These are phyloP conservation scores for Ambrosiella xylebori DNA, from an alignment of 2,329 filamentous ascomycete genomes.

Conservation along the genomic window DNA sequence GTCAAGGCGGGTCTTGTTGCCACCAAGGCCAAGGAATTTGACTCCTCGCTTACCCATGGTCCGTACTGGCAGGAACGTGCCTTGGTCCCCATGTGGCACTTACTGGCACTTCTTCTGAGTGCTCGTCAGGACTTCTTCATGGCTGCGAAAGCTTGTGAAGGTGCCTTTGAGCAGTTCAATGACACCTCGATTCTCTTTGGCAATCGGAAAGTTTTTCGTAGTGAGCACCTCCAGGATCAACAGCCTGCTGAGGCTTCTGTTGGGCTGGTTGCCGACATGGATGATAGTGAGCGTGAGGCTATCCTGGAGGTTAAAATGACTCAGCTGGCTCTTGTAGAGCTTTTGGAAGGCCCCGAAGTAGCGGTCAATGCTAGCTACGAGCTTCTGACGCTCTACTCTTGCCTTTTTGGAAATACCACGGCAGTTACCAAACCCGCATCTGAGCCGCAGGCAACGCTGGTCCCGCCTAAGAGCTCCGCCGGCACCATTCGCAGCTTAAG, in stretches of 20 bases:
- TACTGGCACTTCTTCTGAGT: slow-evolving; percentile 70
- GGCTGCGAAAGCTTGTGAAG: slow-evolving; percentile 70
- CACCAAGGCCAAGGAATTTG: slow-evolving; percentile 30
- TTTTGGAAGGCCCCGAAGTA: slow-evolving; percentile 64
- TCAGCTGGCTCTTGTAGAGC: slow-evolving; percentile 67
- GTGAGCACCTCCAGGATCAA: slow-evolving; percentile 47
- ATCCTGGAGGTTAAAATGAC: slow-evolving; percentile 95
- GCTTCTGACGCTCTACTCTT: slow-evolving; percentile 62
- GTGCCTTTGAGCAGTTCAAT: slow-evolving; percentile 78
- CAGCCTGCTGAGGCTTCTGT: slow-evolving; percentile 14
- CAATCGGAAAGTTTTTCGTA: slow-evolving; percentile 37
- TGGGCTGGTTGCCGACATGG: slow-evolving; percentile 56
- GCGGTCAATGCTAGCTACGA: slow-evolving; percentile 83
- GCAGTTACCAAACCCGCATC: slow-evolving; percentile 2
- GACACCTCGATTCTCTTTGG: slow-evolving; percentile 55
- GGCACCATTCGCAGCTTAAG: slow-evolving; percentile 53
- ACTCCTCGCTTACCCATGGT: slow-evolving; percentile 28
- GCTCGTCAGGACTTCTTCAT: slow-evolving; percentile 71
- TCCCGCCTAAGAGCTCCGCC: slow-evolving; percentile 45
- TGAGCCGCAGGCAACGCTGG: slow-evolving; percentile 2
- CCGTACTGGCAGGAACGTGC: slow-evolving; percentile 45
- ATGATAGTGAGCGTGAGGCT: slow-evolving; percentile 64
- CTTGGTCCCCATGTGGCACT: slow-evolving; percentile 73
- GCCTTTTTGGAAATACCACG: slow-evolving; percentile 46
- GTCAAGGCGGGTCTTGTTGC: slow-evolving; percentile 59